These are phyloP conservation scores for Thalassiosira profunda DNA, from an alignment of 108 stramenopile genomes.

Conservation along the genomic window DNA sequence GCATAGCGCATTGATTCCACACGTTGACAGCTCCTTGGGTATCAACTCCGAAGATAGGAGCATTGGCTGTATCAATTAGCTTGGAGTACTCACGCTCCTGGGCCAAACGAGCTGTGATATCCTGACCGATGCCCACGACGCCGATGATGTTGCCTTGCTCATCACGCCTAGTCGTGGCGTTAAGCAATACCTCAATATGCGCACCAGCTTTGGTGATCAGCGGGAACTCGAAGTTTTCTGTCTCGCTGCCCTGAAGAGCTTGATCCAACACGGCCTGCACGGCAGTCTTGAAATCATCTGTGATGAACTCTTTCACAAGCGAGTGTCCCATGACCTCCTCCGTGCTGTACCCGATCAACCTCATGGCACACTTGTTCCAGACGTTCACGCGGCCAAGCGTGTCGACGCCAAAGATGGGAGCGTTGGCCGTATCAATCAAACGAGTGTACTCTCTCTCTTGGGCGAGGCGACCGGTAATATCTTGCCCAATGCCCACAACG, in stretches of 20 bases:
- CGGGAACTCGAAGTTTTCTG: slow-evolving; percentile 48
- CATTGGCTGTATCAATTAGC: slow-evolving; percentile 65
- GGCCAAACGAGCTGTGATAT: slow-evolving; percentile 17
- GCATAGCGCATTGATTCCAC: slow-evolving; percentile 60
- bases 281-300: slow-evolving; percentile 21
- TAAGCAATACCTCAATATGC: too few species aligned
- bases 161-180: too few species aligned
- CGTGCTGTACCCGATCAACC: neutral
- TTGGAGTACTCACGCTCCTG: slow-evolving; percentile 39
- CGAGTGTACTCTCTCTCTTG: slow-evolving; percentile 23
- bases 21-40: slow-evolving; percentile 58
- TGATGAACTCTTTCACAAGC: slow-evolving; percentile 44
- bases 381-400: slow-evolving; percentile 6
- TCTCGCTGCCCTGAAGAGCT: slow-evolving; percentile 52
- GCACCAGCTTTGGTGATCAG: slow-evolving; percentile 41
- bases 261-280: slow-evolving; percentile 50
- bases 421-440: slow-evolving; percentile 29
- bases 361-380: slow-evolving; percentile 2
- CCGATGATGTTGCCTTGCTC: too few species aligned
- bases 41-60: slow-evolving; percentile 70
- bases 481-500: slow-evolving; percentile 67
- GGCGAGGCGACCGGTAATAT: slow-evolving; percentile 32
- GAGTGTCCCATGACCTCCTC: slow-evolving; percentile 21
- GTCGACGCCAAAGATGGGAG: slow-evolving; percentile 32
- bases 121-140: slow-evolving; percentile 16